Conservation (phyloP, 768 basidiomycete genomes). For the Rhodosporidiobolus odoratus region DNA sequence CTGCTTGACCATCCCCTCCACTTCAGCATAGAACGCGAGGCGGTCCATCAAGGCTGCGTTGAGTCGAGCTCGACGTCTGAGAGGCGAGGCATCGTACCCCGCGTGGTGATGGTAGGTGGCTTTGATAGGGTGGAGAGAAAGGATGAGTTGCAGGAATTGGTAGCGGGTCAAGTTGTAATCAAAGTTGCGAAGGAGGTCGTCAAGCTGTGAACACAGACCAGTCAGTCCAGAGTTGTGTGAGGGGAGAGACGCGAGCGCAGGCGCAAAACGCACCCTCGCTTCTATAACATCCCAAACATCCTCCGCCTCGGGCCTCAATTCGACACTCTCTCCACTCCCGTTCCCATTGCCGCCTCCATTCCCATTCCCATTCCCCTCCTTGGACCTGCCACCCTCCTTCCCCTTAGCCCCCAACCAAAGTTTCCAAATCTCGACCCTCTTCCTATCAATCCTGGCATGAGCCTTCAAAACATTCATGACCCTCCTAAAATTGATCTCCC, state of each 20-base stretch:
- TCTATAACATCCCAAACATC: slow-evolving; percentile 38
- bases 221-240: background rate
- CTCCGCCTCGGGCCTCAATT: slow-evolving; percentile 9
- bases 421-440: slow-evolving; percentile 22
- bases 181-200: slow-evolving; percentile 24
- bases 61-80: background rate
- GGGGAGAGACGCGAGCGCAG: background rate
- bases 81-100: background rate
- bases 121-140: slow-evolving; percentile 13
- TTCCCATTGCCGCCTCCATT: background rate
- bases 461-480: background rate
- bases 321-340: background rate
- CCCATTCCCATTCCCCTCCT: slow-evolving; percentile 1
- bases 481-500: slow-evolving; percentile 27
- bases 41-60: background rate
- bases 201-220: slow-evolving; percentile 5
- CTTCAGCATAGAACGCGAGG: background rate
- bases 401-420: slow-evolving; percentile 15
- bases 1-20: background rate
- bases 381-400: background rate
- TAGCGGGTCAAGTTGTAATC: slow-evolving; percentile 29
- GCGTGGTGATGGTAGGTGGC: slow-evolving; percentile 4
- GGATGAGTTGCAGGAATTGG: slow-evolving; percentile 25
- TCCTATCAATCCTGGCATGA: slow-evolving; percentile 20
- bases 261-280: slow-evolving; percentile 20